Evolutionary conservation across 495 filamentous ascomycete genomes (phyloP), one percentile per base, ranked within the genome.

Genomic region (Annulohypoxylon stygium): DNA sequence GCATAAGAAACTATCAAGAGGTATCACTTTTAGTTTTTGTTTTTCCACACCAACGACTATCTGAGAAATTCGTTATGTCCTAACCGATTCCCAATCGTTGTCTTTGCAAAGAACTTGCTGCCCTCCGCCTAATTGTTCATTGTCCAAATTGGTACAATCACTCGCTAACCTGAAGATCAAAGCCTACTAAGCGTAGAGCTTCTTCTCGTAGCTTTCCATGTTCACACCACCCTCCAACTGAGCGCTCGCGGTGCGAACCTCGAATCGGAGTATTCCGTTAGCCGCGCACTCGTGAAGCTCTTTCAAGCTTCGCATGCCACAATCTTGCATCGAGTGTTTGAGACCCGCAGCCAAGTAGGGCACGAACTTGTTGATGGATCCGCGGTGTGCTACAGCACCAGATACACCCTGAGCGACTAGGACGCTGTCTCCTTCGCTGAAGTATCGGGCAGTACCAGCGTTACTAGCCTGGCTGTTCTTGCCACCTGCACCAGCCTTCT

Each of bases 181-280:
- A 36, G 20, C n/a, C 34, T 9, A 39, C 37, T 91, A 97, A 68
- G 94, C 92, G 82, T 97, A 99, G 69, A 99, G 91, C 86, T 98
- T 99, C 91, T 98, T 99, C 85, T 97, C 97, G 81, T 96, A 98
- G 81, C 92, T 96, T 84, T 98, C 93, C 87, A 99, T 91, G 76
- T 98, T 95, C 74, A 99, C 94, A 77, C 93, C 93, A 71, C 96
- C 96, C 87, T 99, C 96, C 60, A 95, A 86, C 88, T 95, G 92
- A 51, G 97, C 96, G 83, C 94, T 97, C 63, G 93, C 92, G 59
- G 93, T 97, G 73, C 96, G 85, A 80, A 98, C 83, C 86, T 99
- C 97, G 75, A 99, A 98, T 71, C 97, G 88, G 48, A 98, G 92
- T 51, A 82, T 89, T 39, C 95, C 95, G 14, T 92, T 86, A 67